Base-by-base conservation (phyloP, 73 alveolate species). In the Paramecium primaurelia region DNA sequence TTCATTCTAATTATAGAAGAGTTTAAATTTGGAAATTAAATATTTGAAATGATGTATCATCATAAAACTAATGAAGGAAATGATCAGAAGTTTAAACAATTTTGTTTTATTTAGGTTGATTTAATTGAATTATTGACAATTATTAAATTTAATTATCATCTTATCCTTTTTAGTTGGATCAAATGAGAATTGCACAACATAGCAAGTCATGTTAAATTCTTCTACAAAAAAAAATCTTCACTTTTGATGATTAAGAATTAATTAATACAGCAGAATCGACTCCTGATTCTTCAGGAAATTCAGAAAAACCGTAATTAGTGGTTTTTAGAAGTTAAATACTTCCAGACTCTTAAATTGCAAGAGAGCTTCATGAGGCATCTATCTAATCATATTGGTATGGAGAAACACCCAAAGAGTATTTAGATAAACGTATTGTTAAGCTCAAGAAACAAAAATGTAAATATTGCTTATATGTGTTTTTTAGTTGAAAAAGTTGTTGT, bases 401-500 rank as follows among this genome's bases (percentile, higher is more conserved):
- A 3, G 84, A 64, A 32, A 28, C 84, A 22, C 84, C 84, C 30
- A 25, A 32, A 28, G 47, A 64, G 4, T 12, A 34, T 26, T 0
- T 64, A 32, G 84, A 64, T 10, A 64, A 64, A 64, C 84, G 84
- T 28, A 64, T 32, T 32, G 84, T 64, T 1, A 34, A 64, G 28
- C 47, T 64, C 22, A 64, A 64, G 47, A 64, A 64, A 64, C 51
- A 28, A 64, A 64, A 64, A 64, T 64, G 84, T 64, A 64, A 14
- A 12, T 32, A 4, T 32, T 32, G 22, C 28, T 11, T 28, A 28
- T 28, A 64, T 64, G 54, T n/a, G 4, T 4, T 54, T 68, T 68
- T 16, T 75, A 75, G 88, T 16, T 10, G 88, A 36, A 75, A 75
- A 75, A 36, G 60, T 75, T 42, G 60, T 75, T 38, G 88, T 75